Conservation (phyloP, 2,329 filamentous ascomycete species). For the Pezicula carpinea region DNA sequence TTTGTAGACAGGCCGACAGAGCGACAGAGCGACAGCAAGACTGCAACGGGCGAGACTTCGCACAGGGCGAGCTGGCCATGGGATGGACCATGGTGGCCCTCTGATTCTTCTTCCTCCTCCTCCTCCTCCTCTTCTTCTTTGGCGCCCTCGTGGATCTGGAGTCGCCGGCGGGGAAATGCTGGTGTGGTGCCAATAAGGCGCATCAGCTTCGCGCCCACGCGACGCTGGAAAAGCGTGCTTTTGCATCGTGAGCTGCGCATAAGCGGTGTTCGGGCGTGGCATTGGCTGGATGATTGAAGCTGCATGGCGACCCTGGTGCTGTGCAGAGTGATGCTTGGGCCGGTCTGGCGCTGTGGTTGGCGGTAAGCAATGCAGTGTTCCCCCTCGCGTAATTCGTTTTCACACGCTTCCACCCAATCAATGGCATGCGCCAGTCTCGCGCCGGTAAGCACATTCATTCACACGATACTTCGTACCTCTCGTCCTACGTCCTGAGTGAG, state of each 20-base stretch:
- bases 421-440: background rate
- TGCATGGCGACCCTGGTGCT: slow-evolving; percentile 5
- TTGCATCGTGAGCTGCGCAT: slow-evolving; percentile 8
- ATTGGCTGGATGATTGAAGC: slow-evolving; percentile 13
- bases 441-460: slow-evolving; percentile 7
- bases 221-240: background rate
- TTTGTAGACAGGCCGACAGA: too few relatives aligned
- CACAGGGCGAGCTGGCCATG: background rate
- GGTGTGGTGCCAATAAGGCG: slow-evolving; percentile 12
- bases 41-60: background rate
- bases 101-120: slow-evolving; percentile 2
- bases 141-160: slow-evolving; percentile 8
- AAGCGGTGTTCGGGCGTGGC: background rate
- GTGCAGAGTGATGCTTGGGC: slow-evolving; percentile 11
- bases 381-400: background rate
- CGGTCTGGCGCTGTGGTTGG: slow-evolving; percentile 19
- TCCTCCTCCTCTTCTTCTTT: background rate
- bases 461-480: too few relatives aligned
- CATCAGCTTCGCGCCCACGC: slow-evolving; percentile 19
- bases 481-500: too few relatives aligned
- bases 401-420: background rate
- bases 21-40: too few relatives aligned
- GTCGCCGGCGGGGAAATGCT: slow-evolving; percentile 11
- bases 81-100: slow-evolving; percentile 5
- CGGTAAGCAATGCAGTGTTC: slow-evolving; percentile 6